Evolutionary conservation across 2,329 filamentous ascomycete genomes (phyloP).

Genomic region (Sporothrix variecibatus): DNA sequence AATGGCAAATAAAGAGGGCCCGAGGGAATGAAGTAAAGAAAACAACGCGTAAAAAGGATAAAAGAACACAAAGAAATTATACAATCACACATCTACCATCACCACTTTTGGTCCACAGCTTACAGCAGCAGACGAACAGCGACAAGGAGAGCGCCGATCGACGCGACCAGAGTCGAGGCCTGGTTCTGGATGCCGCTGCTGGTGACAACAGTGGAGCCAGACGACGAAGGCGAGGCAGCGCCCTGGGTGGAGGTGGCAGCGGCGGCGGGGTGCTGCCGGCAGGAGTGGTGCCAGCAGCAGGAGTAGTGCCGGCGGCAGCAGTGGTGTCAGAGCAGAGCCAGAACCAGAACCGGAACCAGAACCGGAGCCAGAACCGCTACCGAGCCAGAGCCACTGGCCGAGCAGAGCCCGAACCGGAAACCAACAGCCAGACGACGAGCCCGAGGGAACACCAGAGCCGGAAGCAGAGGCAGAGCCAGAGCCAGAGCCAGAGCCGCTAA

Average conservation of each 20-base stretch:
- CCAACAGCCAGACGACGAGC: not conserved
- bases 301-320: not conserved
- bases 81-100: not conserved
- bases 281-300: not conserved
- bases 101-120: no score
- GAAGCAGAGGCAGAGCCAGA: not conserved
- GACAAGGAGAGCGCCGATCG: not conserved
- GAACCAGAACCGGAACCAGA: not conserved
- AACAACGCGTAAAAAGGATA: not conserved
- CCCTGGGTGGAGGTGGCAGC: not conserved
- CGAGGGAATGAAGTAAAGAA: not conserved
- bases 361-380: not conserved
- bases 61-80: not conserved
- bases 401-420: not conserved
- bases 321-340: not conserved
- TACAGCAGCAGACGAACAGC: conserved; percentile 15
- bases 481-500: not conserved
- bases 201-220: not conserved
- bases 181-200: conserved; percentile 18
- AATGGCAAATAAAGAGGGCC: not conserved
- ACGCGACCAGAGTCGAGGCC: not conserved
- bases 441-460: not conserved
- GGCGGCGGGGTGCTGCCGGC: not conserved
- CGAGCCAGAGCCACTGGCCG: not conserved
- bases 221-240: not conserved